phyloP scores from a whole-genome alignment of 768 basidiomycete species.

The Ramaria sp. region DNA sequence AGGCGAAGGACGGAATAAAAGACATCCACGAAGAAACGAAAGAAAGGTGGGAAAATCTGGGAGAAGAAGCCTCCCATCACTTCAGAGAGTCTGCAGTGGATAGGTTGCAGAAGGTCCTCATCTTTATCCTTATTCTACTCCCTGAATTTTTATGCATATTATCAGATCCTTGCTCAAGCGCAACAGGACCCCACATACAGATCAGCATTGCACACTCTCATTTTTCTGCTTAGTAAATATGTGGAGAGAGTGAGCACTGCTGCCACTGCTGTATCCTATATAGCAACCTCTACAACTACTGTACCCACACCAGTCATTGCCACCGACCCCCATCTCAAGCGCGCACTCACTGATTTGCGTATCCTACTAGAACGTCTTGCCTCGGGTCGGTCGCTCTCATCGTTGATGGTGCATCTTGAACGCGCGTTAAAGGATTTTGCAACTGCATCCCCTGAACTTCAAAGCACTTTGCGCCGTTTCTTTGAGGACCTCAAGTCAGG shows the following conservation, averaged over 20 bases:
- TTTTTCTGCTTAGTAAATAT: background rate
- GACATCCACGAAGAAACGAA: slow-evolving; percentile 1
- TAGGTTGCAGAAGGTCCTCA: slow-evolving; percentile 14
- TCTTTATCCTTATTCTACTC: background rate
- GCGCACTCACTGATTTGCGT: slow-evolving; percentile 10
- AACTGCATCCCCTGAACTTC: background rate
- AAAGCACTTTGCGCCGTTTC: background rate
- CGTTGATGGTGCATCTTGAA: background rate
- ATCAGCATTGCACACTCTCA: background rate
- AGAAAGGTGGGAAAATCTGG: slow-evolving; percentile 1
- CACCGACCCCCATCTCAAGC: slow-evolving; percentile 11
- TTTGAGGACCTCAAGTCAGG: slow-evolving; percentile 12
- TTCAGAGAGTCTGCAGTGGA: slow-evolving; percentile 13
- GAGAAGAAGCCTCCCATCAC: slow-evolving; percentile 10
- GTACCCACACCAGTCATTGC: background rate
- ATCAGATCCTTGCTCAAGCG: background rate
- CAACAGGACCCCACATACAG: background rate
- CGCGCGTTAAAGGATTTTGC: background rate
- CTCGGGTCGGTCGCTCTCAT: slow-evolving; percentile 11
- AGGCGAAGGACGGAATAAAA: background rate
- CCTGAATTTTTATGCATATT: background rate
- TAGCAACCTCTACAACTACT: background rate
- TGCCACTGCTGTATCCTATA: background rate
- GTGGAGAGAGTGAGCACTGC: background rate
- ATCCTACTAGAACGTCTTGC: slow-evolving; percentile 14